Evolutionary conservation across 768 basidiomycete genomes (phyloP), one percentile per base, ranked within the genome.

Genomic region (Suillus sp.): DNA sequence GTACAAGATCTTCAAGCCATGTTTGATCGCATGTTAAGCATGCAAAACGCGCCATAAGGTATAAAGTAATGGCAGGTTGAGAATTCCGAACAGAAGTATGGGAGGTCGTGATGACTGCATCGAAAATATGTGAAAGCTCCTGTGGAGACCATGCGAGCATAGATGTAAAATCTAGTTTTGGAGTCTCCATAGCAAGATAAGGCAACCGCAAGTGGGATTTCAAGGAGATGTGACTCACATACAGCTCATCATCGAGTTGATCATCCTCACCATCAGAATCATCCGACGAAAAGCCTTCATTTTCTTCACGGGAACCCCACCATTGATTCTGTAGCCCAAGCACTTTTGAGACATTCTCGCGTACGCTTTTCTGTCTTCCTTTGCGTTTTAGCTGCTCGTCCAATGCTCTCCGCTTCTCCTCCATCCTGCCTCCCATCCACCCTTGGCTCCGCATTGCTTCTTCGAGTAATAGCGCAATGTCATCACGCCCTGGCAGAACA

Each of bases 121-220:
- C 86, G 66, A 96, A 88, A 40, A 96, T 89, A 64, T 84, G 80
- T 1, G 92, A 88, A 10, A 99, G 77, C 14, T 88, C 81, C 45
- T 86, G 80, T 3, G 93, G 92, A 18, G 94, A 90, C 78, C 96
- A 99, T 20, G 93, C 96, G 54, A 99, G 91, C 92, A 98, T 95
- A 51, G 91, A 86, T 22, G 90, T 84, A 71, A 89, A 94, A 72
- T 92, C 89, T 69, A 83, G 76, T 22, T 83, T 81, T 27, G 91
- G 91, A 37, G 93, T 92, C 87, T 92, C 56, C 56, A 74, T 64
- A 65, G 34, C 37, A 61, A 68, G 60, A 64, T 72, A 71, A 66
- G 72, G 60, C 64, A 66, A 65, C 51, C 53, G 38, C 54, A 59
- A 48, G 35, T 30, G 40, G 20, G 27, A 32, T 43, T 54, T 34